phyloP scores from a whole-genome alignment of 1,284 basidiomycete genomes.

The Farysia itapuensis region DNA sequence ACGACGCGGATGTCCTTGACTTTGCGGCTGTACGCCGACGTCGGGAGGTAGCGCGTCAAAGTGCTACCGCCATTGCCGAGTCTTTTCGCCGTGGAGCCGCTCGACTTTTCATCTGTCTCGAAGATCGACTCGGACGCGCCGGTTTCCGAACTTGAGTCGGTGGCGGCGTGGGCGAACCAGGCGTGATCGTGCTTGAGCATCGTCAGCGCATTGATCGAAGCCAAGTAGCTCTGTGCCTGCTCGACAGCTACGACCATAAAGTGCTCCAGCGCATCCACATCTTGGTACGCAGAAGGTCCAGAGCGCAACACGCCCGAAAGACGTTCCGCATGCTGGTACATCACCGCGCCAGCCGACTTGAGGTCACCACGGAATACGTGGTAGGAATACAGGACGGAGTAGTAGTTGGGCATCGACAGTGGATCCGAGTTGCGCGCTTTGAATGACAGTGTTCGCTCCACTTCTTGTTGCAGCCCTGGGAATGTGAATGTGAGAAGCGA shows the following conservation, averaged over 20 bases:
- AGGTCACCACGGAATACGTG: slow-evolving; percentile 56
- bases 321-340: slow-evolving; percentile 89
- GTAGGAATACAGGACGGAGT: slow-evolving; percentile 90
- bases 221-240: slow-evolving; percentile 77
- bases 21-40: slow-evolving; percentile 65
- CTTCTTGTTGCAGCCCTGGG: slow-evolving; percentile 78
- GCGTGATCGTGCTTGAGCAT: slow-evolving; percentile 78
- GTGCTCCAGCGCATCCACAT: slow-evolving; percentile 21
- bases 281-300: slow-evolving; percentile 1
- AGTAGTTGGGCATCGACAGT: slow-evolving; percentile 80
- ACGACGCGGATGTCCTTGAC: slow-evolving; percentile 72
- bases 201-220: slow-evolving; percentile 85
- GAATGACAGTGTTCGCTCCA: slow-evolving; percentile 86
- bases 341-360: slow-evolving; percentile 64
- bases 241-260: slow-evolving; percentile 66
- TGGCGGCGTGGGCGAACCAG: slow-evolving; percentile 70
- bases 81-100: slow-evolving; percentile 5
- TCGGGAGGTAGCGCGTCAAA: slow-evolving; percentile 76
- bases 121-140: slow-evolving; percentile 18
- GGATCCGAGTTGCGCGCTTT: slow-evolving; percentile 94
- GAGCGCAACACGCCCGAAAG: slow-evolving; percentile 64
- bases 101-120: slow-evolving; percentile 2
- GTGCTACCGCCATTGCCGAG: slow-evolving; percentile 65
- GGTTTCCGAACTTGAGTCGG: slow-evolving; percentile 7
- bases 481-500: slow-evolving; percentile 82